Conservation (phyloP, 1,284 basidiomycete species). For the Thecaphora thlaspeos region DNA sequence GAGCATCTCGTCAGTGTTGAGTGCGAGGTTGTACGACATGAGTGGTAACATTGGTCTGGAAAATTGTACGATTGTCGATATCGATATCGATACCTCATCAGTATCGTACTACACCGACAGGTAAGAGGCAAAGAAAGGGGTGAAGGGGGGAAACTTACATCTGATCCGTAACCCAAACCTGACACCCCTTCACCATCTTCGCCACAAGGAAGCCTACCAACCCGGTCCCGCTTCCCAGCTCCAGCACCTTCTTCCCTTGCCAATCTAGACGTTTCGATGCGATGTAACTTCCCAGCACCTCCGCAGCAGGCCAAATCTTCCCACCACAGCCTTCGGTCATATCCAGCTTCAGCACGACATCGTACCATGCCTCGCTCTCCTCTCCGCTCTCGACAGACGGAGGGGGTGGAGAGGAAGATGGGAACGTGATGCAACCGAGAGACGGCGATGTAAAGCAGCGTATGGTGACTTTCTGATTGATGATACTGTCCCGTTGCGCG, state of each 20-base stretch:
- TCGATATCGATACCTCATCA: no score
- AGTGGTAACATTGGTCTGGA: constrained; percentile 45
- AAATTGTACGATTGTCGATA: no score
- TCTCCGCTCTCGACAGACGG: no score
- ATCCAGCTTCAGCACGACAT: constrained; percentile 66
- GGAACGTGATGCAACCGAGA: not conserved
- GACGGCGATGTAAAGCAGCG: constrained; percentile 31
- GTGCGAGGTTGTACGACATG: constrained; percentile 41
- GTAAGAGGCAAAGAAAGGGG: no score
- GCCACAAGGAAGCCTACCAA: constrained; percentile 82
- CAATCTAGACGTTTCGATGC: constrained; percentile 34
- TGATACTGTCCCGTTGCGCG: constrained; percentile 64
- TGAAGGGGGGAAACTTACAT: constrained; percentile 64
- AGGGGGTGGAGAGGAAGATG: no score
- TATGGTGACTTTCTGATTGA: constrained; percentile 28
- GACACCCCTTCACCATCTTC: constrained; percentile 63
- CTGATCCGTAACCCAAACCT: constrained; percentile 82
- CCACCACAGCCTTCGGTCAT: constrained; percentile 84
- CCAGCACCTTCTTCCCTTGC: constrained; percentile 63
- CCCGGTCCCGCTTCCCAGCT: constrained; percentile 82
- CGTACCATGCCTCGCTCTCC: constrained; percentile 17
- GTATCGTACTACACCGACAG: no score
- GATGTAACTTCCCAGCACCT: constrained; percentile 64
- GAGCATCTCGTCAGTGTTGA: constrained; percentile 20
- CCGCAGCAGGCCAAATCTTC: constrained; percentile 85